Conservation (phyloP, 345 rosid genomes). For the Diplotaxis tenuifolia region DNA sequence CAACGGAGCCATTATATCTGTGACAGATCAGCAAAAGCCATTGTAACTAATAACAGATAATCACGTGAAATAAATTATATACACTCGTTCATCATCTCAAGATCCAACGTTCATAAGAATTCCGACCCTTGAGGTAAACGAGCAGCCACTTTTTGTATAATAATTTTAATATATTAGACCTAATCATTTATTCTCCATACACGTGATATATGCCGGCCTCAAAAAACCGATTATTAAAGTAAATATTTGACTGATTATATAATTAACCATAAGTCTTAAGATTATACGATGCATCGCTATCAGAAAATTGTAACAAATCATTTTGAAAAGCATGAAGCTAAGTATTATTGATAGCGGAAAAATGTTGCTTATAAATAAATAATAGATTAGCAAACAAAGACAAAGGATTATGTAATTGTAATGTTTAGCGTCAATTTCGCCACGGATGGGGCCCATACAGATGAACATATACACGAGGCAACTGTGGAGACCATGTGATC, state of each 20-base stretch:
- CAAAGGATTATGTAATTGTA: background rate
- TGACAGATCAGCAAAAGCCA: slow-evolving; percentile 24
- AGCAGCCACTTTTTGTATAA: background rate
- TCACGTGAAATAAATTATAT: background rate
- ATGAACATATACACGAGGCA: slow-evolving; percentile 15
- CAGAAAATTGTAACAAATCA: background rate
- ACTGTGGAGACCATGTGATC: slow-evolving; percentile 25
- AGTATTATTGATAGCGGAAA: background rate
- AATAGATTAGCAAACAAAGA: background rate
- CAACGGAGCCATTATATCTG: slow-evolving; percentile 28
- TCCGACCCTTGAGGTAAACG: slow-evolving; percentile 26
- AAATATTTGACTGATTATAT: slow-evolving; percentile 3
- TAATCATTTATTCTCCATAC: slow-evolving; percentile 18
- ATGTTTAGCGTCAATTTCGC: background rate
- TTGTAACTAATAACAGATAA: background rate
- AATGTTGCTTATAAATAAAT: background rate
- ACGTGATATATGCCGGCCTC: slow-evolving; percentile 17
- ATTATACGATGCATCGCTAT: background rate
- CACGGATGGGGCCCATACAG: background rate
- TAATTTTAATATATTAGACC: background rate
- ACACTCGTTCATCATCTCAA: slow-evolving; percentile 1
- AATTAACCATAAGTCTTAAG: background rate
- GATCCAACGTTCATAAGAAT: slow-evolving; percentile 25
- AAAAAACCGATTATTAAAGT: background rate
- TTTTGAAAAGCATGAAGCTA: background rate